phyloP scores from a whole-genome alignment of 1,284 basidiomycete species.

The Rhodotorula sp. region DNA sequence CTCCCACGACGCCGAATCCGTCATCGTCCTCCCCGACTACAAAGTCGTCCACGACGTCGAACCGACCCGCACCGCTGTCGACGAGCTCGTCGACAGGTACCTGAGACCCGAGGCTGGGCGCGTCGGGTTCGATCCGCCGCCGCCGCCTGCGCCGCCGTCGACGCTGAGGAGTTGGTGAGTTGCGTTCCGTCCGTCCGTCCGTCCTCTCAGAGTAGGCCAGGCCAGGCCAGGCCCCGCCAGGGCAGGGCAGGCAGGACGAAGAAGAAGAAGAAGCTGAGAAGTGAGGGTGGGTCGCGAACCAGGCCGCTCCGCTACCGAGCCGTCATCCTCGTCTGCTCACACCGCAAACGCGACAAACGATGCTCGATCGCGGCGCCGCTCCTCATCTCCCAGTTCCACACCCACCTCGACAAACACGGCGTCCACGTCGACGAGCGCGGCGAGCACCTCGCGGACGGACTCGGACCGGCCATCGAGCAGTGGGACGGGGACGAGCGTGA shows the following conservation, averaged over 20 bases:
- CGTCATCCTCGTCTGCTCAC: conserved; percentile 80
- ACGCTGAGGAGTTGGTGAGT: conserved; percentile 18
- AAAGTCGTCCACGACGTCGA: conserved; percentile 54
- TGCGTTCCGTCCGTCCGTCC: background rate
- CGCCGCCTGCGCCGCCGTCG: background rate
- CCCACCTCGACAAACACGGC: conserved; percentile 60
- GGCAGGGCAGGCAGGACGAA: too few species aligned
- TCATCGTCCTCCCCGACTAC: conserved; percentile 87
- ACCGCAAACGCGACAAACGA: conserved; percentile 83
- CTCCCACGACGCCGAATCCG: conserved; percentile 58
- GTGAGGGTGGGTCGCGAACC: too few species aligned
- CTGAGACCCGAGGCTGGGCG: conserved; percentile 60
- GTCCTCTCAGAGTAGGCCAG: too few species aligned
- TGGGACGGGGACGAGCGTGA: conserved; percentile 55
- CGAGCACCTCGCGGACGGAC: conserved; percentile 58
- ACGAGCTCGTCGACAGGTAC: conserved; percentile 63
- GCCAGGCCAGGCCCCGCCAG: too few species aligned
- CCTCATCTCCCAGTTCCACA: conserved; percentile 57
- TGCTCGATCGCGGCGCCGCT: conserved; percentile 81
- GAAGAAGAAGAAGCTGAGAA: too few species aligned
- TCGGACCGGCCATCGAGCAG: conserved; percentile 55
- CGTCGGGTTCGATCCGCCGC: conserved; percentile 44
- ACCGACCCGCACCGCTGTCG: conserved; percentile 58
- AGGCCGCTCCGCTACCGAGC: conserved; percentile 64
- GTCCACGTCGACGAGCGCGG: conserved; percentile 72